Evolutionary conservation across 2,329 filamentous ascomycete species (phyloP).

Genomic region (Colletotrichum tamarilloi): DNA sequence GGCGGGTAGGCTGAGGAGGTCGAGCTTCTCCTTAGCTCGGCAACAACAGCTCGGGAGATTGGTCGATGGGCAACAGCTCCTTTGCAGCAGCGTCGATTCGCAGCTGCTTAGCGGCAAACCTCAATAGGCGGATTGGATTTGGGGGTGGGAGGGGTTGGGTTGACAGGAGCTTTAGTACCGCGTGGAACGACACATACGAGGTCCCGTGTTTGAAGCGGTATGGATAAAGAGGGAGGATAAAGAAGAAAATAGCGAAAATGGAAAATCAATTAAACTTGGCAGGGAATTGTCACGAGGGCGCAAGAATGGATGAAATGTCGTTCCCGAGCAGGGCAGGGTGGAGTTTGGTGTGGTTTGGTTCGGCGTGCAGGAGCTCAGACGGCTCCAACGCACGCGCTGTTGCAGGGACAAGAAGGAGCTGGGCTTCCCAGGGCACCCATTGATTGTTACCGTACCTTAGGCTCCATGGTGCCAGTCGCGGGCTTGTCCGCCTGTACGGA

Average conservation of each 20-base stretch:
- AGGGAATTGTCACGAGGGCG: conserved; percentile 32
- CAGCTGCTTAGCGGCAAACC: conserved; percentile 20
- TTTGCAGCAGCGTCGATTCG: conserved; percentile 26
- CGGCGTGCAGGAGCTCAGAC: conserved; percentile 27
- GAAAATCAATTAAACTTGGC: conserved; percentile 2
- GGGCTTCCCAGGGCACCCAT: not conserved
- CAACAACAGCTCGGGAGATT: conserved; percentile 15
- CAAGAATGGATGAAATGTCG: conserved; percentile 32
- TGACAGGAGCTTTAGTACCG: not conserved
- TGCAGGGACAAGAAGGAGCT: not conserved
- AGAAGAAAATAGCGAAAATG: conserved; percentile 6
- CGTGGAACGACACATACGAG: not conserved
- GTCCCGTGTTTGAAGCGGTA: not conserved
- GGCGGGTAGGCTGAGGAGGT: conserved; percentile 8
- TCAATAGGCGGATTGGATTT: not conserved
- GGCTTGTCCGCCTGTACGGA: not conserved
- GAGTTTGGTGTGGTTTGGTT: conserved; percentile 21
- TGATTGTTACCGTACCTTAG: not conserved
- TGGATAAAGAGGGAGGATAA: not conserved
- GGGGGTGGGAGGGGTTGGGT: not conserved
- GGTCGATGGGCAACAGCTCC: conserved; percentile 18
- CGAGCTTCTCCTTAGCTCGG: conserved; percentile 26
- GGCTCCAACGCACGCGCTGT: not conserved
- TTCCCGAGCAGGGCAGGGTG: conserved; percentile 27
- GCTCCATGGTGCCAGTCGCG: too few species aligned